Evolutionary conservation across 1,284 basidiomycete species (phyloP), one percentile per base, ranked within the genome.

Genomic region (Cryptococcus hybrid): DNA sequence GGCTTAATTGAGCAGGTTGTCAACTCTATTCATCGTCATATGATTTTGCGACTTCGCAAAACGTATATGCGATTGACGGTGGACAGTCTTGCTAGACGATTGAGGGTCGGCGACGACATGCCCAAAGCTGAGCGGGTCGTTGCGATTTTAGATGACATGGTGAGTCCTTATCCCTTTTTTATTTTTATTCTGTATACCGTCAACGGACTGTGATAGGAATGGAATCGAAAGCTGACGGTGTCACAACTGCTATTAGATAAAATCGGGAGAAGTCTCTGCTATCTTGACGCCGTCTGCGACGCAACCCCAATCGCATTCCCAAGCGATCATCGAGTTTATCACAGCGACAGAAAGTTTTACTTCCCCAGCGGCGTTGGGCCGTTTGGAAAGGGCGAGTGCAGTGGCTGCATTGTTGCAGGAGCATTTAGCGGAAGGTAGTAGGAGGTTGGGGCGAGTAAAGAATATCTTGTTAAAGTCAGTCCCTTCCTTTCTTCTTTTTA

Each of bases 381-480:
- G 61, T 49, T 51, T 76, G 7, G 38, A 55, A 30, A 42, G 56
- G 18, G 58, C 59, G 15, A 66, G 60, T 15, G 38, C 36, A 3
- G 15, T 61, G 34, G 61, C 71, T 1, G 46, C 44, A 7, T 51
- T 52, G 45, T 54, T 74, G 18, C 61, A 68, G 37, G 42, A 18
- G 3, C 61, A 73, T n/a, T 56, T 76, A n/a, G 47, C 51, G 11
- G 52, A 44, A 7, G 63, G 59, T n/a, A 63, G 62, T 56, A 58
- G 56, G 37, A 40, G 54, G 3, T 51, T 71, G 39, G 67, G 3
- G 52, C 69, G 42, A 62, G 61, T 49, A 62, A 58, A 37, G 64
- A 64, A 40, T 75, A 67, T 56, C 61, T 76, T 7, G 58, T 56
- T 43, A 73, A 71, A 63, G 74, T 70, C 37, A 55, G 67, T 63